These are phyloP conservation scores for Yarrowia bubula DNA, from an alignment of 805 yeast species.

Conservation along the genomic window DNA sequence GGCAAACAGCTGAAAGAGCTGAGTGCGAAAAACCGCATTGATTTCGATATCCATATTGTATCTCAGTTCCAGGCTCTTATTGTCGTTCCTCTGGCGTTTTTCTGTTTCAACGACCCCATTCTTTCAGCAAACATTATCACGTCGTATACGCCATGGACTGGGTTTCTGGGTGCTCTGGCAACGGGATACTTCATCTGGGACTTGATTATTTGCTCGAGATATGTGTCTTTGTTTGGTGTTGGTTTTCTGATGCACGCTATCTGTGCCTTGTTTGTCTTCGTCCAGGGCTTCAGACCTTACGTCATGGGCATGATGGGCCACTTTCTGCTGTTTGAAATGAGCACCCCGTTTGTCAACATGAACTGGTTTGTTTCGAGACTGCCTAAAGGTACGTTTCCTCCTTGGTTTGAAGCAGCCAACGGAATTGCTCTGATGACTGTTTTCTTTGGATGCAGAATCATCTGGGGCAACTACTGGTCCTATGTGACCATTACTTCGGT, in stretches of 20 bases:
- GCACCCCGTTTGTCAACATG: constrained; percentile 91
- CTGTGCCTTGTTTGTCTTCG: constrained; percentile 75
- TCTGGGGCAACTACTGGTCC: constrained; percentile 85
- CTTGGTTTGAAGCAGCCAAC: constrained; percentile 55
- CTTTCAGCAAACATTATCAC: constrained; percentile 52
- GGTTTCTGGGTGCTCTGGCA: constrained; percentile 68
- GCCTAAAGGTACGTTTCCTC: constrained; percentile 64
- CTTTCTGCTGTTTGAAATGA: constrained; percentile 79
- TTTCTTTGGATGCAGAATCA: constrained; percentile 74
- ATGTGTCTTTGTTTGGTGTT: constrained; percentile 69
- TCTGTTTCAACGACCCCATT: constrained; percentile 36
- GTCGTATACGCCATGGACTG: constrained; percentile 75
- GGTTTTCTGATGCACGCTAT: constrained; percentile 82
- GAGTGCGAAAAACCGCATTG: constrained; percentile 50
- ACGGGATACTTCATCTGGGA: constrained; percentile 95
- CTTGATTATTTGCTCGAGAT: constrained; percentile 59
- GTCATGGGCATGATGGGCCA: constrained; percentile 79
- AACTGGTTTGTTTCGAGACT: constrained; percentile 87
- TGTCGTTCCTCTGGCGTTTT: constrained; percentile 41
- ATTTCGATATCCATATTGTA: constrained; percentile 88
- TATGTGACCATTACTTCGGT: constrained; percentile 27
- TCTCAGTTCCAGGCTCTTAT: constrained; percentile 79
- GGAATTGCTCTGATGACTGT: constrained; percentile 60
- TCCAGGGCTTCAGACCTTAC: constrained; percentile 63
- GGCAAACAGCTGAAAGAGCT: constrained; percentile 53